phyloP scores from a whole-genome alignment of 2,329 filamentous ascomycete species.

The Talaromyces pinophilus region DNA sequence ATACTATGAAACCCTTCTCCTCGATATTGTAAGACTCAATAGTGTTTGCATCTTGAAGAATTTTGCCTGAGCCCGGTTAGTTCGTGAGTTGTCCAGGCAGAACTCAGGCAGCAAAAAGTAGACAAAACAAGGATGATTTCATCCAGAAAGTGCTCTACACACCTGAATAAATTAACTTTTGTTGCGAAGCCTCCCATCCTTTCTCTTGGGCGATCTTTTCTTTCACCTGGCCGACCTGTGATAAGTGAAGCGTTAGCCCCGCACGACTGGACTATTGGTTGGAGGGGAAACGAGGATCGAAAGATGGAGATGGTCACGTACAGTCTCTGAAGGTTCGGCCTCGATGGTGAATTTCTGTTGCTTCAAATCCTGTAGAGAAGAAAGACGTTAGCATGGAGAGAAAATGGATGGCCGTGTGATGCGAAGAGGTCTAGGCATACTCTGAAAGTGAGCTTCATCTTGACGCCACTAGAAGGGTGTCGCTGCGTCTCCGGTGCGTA shows the following conservation, averaged over 20 bases:
- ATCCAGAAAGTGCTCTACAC: conserved; percentile 38
- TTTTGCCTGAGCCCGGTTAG: conserved; percentile 70
- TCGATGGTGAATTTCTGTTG: conserved; percentile 98
- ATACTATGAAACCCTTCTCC: conserved; percentile 99
- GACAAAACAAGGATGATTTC: background rate
- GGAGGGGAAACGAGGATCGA: conserved; percentile 20
- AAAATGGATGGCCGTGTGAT: conserved; percentile 13
- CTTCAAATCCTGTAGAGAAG: conserved; percentile 76
- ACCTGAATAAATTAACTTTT: conserved; percentile 99
- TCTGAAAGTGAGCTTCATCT: conserved; percentile 73
- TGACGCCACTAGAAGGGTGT: conserved; percentile 38
- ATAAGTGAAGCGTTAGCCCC: conserved; percentile 37
- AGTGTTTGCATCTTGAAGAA: conserved; percentile 95
- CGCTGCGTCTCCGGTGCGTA: conserved; percentile 11
- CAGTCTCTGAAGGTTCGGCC: conserved; percentile 86
- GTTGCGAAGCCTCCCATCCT: conserved; percentile 84
- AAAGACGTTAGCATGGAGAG: conserved; percentile 30
- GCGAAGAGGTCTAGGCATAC: conserved; percentile 42
- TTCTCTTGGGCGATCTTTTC: conserved; percentile 89
- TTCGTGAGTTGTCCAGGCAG: background rate
- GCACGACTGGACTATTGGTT: conserved; percentile 28
- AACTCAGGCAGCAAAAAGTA: background rate
- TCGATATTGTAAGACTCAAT: conserved; percentile 97
- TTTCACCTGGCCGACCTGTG: conserved; percentile 84
- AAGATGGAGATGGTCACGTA: conserved; percentile 52